These are phyloP conservation scores for Baorangia bicolor DNA, from an alignment of 768 basidiomycete species.

Conservation along the genomic window DNA sequence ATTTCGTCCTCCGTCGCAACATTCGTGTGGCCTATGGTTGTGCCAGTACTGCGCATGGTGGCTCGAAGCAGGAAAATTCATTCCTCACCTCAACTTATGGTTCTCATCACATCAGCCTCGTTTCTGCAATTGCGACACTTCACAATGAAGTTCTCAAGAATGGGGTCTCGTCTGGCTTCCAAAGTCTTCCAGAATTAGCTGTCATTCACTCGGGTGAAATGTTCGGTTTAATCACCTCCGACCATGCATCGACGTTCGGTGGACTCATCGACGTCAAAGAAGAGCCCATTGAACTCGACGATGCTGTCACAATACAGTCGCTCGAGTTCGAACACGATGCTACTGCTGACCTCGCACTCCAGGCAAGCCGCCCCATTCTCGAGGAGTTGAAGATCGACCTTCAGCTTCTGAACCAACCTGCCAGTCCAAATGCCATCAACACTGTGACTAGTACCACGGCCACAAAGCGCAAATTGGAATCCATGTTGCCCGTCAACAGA, in stretches of 20 bases:
- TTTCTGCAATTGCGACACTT: background rate
- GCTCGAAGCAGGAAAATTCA: background rate
- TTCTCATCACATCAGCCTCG: background rate
- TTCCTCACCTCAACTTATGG: background rate
- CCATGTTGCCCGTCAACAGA: background rate
- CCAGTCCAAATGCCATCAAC: background rate
- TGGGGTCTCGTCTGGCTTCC: background rate
- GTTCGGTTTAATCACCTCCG: background rate
- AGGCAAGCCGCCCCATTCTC: background rate
- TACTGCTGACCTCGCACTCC: background rate
- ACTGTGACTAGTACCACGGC: background rate
- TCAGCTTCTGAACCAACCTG: background rate
- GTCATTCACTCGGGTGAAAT: background rate
- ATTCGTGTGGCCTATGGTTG: background rate
- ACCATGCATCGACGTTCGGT: background rate
- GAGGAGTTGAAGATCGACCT: too few species aligned
- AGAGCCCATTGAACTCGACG: too few species aligned
- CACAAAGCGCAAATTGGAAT: background rate
- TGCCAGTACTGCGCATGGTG: background rate
- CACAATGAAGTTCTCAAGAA: background rate
- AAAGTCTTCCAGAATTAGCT: background rate
- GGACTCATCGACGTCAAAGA: background rate
- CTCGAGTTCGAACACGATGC: background rate
- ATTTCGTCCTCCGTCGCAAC: conserved; percentile 26
- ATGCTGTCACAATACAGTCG: too few species aligned